Percentiles rank a stretch among this genome's conserved stretches.
These are phyloP conservation scores for Aureobasidium mangrovei DNA, from an alignment of 2,329 filamentous ascomycete genomes.

Conservation along the genomic window DNA sequence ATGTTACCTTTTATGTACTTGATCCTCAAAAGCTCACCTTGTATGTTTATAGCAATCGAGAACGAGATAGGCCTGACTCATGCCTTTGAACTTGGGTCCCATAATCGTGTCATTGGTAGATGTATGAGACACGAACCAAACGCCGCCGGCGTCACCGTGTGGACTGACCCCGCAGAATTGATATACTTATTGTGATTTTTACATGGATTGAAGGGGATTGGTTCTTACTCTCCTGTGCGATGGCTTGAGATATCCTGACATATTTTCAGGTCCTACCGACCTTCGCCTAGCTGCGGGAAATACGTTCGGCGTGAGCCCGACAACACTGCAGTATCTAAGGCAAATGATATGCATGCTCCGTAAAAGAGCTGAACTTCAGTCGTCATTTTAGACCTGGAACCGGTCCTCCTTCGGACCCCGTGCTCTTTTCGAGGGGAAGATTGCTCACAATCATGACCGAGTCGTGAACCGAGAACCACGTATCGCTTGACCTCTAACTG, in stretches of 20 bases:
- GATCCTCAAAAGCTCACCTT: not conserved
- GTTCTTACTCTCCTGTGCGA: not conserved
- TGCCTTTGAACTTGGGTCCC: not conserved
- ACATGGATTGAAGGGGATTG: not conserved
- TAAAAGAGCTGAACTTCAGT: not conserved
- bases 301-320: not conserved
- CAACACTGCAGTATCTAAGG: not conserved
- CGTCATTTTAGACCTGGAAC: not conserved
- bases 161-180: not conserved
- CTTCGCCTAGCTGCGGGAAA: too few relatives aligned
- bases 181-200: not conserved
- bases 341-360: not conserved
- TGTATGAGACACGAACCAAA: not conserved
- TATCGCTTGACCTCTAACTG: not conserved
- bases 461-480: not conserved
- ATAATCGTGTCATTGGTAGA: not conserved
- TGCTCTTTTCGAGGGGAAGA: not conserved
- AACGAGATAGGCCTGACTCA: not conserved
- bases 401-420: conserved; percentile 7
- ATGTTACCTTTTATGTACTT: too few relatives aligned
- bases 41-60: not conserved
- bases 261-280: too few relatives aligned
- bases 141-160: conserved; percentile 4
- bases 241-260: not conserved
- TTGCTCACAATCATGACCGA: not conserved